These are phyloP conservation scores for Prunus fruticosa DNA, from an alignment of 306 rosid species.

Conservation along the genomic window DNA sequence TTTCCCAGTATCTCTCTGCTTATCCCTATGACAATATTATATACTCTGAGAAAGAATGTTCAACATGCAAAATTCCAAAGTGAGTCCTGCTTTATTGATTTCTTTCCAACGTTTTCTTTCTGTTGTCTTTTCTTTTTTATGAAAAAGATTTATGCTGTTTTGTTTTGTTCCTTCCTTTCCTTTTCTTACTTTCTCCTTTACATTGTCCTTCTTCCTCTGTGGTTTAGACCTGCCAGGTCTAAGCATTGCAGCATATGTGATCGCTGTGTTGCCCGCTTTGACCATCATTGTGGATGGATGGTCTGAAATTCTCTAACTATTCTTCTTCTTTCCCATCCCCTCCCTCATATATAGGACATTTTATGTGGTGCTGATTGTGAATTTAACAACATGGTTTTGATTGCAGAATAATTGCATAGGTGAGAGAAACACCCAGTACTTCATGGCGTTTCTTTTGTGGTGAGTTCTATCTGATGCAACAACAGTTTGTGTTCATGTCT, in stretches of 20 bases:
- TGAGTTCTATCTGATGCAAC: conserved; percentile 44
- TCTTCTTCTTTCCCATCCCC: conserved; percentile 5
- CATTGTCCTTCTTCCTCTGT: conserved; percentile 14
- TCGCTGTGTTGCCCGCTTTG: conserved; percentile 91
- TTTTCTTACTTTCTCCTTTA: conserved; percentile 5
- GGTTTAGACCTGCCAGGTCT: conserved; percentile 93
- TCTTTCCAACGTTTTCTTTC: background rate
- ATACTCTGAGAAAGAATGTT: conserved; percentile 75
- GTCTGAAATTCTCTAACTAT: conserved; percentile 36
- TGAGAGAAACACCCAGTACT: conserved; percentile 80
- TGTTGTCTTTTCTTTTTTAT: background rate
- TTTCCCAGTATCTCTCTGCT: conserved; percentile 67
- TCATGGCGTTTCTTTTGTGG: conserved; percentile 94
- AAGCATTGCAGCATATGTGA: conserved; percentile 94
- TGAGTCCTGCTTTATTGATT: conserved; percentile 31
- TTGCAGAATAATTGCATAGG: conserved; percentile 97
- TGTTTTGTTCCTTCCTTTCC: background rate
- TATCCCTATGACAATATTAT: conserved; percentile 85
- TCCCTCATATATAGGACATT: conserved; percentile 8
- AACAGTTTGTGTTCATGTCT: conserved; percentile 8
- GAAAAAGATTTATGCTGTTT: background rate
- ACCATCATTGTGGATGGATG: conserved; percentile 99
- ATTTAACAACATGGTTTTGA: conserved; percentile 17
- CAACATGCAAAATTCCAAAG: conserved; percentile 92
- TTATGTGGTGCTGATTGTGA: conserved; percentile 2